Conservation (phyloP, 352 stramenopile genomes). For the Phytophthora pini region DNA sequence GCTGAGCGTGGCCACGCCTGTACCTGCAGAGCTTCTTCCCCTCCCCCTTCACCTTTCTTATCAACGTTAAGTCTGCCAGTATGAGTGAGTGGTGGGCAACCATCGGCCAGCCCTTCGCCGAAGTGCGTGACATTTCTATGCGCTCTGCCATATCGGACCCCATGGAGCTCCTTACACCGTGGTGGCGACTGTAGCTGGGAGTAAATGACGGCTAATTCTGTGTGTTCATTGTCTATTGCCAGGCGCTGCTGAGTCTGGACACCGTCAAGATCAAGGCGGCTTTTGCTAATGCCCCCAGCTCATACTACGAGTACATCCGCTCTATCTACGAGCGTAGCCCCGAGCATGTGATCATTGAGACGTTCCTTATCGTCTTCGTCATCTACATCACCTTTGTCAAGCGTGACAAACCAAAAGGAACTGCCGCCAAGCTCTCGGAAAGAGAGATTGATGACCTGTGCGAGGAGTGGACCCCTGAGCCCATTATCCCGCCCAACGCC, state of each 20-base stretch:
- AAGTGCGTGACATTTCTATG: slow-evolving; percentile 42
- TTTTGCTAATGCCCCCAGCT: slow-evolving; percentile 65
- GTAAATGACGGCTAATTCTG: slow-evolving; percentile 2
- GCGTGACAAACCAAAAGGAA: slow-evolving; percentile 71
- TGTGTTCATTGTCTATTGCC: neutral
- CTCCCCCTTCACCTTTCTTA: neutral
- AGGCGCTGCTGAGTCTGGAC: slow-evolving; percentile 75
- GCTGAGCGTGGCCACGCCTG: neutral
- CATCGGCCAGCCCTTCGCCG: slow-evolving; percentile 76
- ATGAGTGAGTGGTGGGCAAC: slow-evolving; percentile 87
- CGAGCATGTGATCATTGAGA: slow-evolving; percentile 98
- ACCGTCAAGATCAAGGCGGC: slow-evolving; percentile 63
- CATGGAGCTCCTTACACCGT: neutral
- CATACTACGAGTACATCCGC: slow-evolving; percentile 85
- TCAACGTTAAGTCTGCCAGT: slow-evolving; percentile 8
- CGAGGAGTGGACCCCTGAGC: slow-evolving; percentile 90
- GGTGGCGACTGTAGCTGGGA: neutral
- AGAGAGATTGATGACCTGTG: slow-evolving; percentile 93
- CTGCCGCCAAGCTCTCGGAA: slow-evolving; percentile 72
- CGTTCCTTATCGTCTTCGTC: slow-evolving; percentile 96
- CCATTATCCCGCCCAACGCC: slow-evolving; percentile 73
- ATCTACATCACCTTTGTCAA: slow-evolving; percentile 94
- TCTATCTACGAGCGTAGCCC: slow-evolving; percentile 87
- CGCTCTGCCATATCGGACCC: no score
- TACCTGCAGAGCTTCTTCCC: neutral